Evolutionary conservation across 371 early-diverging fungal species (phyloP), one percentile per base, ranked within the genome.

Genomic region (Syncephalastrum contaminatum): DNA sequence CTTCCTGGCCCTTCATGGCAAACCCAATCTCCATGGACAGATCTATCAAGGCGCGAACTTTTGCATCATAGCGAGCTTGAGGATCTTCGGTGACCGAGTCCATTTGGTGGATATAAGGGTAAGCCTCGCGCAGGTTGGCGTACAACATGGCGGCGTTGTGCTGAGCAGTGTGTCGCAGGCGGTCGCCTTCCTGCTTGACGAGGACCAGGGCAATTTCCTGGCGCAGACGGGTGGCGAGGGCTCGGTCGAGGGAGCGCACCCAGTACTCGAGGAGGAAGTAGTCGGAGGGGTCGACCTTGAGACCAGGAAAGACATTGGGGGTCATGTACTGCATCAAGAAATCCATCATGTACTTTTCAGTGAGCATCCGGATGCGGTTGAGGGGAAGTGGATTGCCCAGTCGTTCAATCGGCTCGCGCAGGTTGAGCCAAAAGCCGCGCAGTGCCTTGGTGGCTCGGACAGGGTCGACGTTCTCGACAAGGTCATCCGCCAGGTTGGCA

Each of bases 301-400:
- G 43, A 3, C 75, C 78, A 2, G 78, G 69, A 43, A 76, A 72
- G 1, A 59, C 44, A 24, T 68, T 67, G 41, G 66, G 66, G n/a
- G 69, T 70, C 68, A 72, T 66, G 43, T 64, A 70, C 50, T 67
- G 73, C 3, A 77, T 67, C 44, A 77, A 59, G 13, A 67, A 72
- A 54, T 77, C 78, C 78, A 77, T 77, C 43, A 85, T 70, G 14
- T 82, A 79, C 25, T 82, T 82, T 50, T 85, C 85, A 40, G 80
- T 85, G 48, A 78, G 68, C 70, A 85, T 77, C 24, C 72, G 66
- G 36, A 85, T 69, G 6, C 81, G 81, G 7, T 72, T 62, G 10
- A 69, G 58, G 22, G 78, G 78, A 22, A 78, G 62, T 12, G 75
- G 69, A 14, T 64, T 51, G 16, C 70, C 70, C 53, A 65, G 43